These are phyloP conservation scores for Marasmius fiardii DNA, from an alignment of 1,284 basidiomycete genomes.

Conservation along the genomic window DNA sequence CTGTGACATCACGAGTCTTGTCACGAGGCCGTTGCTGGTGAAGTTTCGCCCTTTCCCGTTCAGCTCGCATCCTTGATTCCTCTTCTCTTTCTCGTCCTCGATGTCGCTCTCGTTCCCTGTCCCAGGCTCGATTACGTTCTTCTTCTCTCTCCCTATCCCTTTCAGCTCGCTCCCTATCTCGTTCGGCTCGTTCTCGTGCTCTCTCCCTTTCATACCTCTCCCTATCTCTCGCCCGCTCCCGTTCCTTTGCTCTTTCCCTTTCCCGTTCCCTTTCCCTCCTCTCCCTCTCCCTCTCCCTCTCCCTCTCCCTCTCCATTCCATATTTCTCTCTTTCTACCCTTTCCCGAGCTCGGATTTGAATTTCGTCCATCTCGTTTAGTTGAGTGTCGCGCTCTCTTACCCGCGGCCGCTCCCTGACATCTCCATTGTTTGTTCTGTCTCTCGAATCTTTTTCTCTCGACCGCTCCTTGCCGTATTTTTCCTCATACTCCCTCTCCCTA, in stretches of 20 bases:
- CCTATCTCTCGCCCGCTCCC: no score
- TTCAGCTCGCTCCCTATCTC: conserved; percentile 9
- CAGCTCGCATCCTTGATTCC: not conserved
- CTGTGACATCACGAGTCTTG: not conserved
- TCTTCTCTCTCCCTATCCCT: conserved; percentile 7
- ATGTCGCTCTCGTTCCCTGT: conserved; percentile 12
- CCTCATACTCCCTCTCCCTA: not conserved
- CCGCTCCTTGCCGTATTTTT: conserved; percentile 10
- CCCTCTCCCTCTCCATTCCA: conserved; percentile 8
- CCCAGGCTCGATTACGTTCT: conserved; percentile 11
- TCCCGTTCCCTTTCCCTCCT: conserved; percentile 9
- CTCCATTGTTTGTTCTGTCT: conserved; percentile 9
- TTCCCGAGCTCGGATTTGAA: conserved; percentile 14
- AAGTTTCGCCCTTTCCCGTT: conserved; percentile 10
- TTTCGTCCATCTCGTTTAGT: conserved; percentile 16
- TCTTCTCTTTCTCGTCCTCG: conserved; percentile 7
- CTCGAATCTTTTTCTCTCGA: conserved; percentile 18
- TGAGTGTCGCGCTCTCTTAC: conserved; percentile 9
- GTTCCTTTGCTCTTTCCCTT: conserved; percentile 5
- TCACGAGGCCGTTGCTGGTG: not conserved
- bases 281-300: conserved; percentile 13
- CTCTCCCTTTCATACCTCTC: conserved; percentile 6
- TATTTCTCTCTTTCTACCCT: conserved; percentile 13
- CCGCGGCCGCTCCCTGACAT: conserved; percentile 1
- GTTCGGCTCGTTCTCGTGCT: not conserved